Conservation (phyloP, 2,329 filamentous ascomycete genomes). For the Colletotrichum chlorophyti region DNA sequence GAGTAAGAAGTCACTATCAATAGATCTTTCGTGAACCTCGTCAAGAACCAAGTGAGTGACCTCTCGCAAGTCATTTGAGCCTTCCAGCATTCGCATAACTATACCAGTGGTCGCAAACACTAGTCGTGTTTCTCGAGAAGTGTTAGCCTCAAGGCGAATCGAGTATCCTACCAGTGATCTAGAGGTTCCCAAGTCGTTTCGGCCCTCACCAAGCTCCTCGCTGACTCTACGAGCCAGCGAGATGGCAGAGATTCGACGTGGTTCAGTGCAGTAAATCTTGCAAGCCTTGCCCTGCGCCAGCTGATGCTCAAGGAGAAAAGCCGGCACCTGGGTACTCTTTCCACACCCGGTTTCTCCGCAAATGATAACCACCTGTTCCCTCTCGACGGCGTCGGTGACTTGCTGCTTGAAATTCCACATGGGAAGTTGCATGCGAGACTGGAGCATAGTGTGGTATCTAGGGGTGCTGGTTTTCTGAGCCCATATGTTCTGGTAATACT, state of each 20-base stretch:
- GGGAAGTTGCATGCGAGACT: constrained; percentile 79
- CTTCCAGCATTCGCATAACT: constrained; percentile 97
- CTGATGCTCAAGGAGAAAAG: constrained; percentile 90
- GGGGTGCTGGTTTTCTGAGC: constrained; percentile 60
- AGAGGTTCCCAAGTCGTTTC: constrained; percentile 79
- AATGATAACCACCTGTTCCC: constrained; percentile 87
- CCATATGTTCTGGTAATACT: constrained; percentile 66
- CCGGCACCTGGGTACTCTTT: constrained; percentile 97
- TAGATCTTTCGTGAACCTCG: constrained; percentile 94
- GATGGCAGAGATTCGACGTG: constrained; percentile 93
- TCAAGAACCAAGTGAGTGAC: constrained; percentile 96
- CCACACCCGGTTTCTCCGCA: constrained; percentile 97
- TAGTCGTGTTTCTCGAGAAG: constrained; percentile 79
- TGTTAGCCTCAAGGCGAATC: constrained; percentile 90
- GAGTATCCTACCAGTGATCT: constrained; percentile 93
- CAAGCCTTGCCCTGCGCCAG: constrained; percentile 80
- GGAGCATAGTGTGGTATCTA: constrained; percentile 80
- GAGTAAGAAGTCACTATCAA: constrained; percentile 94
- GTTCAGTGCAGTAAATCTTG: constrained; percentile 96
- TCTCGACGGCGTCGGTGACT: constrained; percentile 78
- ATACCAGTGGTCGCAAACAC: constrained; percentile 92
- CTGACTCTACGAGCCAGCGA: constrained; percentile 92
- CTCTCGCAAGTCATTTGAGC: constrained; percentile 83
- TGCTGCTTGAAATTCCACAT: constrained; percentile 86
- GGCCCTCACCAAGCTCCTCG: constrained; percentile 89